Evolutionary conservation across 768 basidiomycete species (phyloP).

Genomic region (Strobilomyces confusus): DNA sequence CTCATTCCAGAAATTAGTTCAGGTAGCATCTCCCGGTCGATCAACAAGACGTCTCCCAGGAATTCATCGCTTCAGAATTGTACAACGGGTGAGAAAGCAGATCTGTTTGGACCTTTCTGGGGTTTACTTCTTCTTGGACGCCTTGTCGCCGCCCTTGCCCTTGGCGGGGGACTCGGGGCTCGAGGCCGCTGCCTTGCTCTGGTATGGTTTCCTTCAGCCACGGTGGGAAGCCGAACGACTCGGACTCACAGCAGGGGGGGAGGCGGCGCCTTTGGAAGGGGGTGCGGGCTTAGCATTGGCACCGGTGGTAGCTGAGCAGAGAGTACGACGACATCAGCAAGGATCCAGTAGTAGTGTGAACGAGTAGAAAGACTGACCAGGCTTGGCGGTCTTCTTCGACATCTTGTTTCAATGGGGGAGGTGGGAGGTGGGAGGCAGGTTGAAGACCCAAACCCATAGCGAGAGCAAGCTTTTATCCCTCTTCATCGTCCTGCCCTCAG

Average conservation of each 20-base stretch:
- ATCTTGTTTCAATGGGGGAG: conserved; percentile 14
- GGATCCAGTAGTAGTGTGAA: neutral
- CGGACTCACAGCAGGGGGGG: conserved; percentile 17
- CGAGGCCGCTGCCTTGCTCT: conserved; percentile 20
- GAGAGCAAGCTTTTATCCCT: conserved; percentile 20
- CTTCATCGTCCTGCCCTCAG: conserved; percentile 27
- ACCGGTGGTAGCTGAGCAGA: conserved; percentile 7
- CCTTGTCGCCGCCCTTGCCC: conserved; percentile 22
- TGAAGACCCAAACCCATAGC: neutral
- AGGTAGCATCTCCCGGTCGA: neutral
- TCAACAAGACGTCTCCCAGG: neutral
- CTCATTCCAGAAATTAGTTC: neutral
- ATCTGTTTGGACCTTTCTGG: neutral
- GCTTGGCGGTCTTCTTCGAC: conserved; percentile 25
- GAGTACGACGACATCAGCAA: conserved; percentile 15
- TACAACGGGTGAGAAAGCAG: neutral
- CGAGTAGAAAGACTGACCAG: conserved; percentile 19
- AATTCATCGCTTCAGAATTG: conserved; percentile 1
- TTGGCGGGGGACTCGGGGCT: conserved; percentile 29
- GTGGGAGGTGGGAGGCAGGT: neutral
- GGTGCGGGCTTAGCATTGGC: conserved; percentile 20
- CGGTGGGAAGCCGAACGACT: neutral
- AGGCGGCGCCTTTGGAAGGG: conserved; percentile 19
- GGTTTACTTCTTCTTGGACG: conserved; percentile 29
- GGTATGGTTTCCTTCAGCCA: neutral